These are phyloP conservation scores for Dendrobium chrysotoxum DNA, from an alignment of 106 monocot species.

Conservation along the genomic window DNA sequence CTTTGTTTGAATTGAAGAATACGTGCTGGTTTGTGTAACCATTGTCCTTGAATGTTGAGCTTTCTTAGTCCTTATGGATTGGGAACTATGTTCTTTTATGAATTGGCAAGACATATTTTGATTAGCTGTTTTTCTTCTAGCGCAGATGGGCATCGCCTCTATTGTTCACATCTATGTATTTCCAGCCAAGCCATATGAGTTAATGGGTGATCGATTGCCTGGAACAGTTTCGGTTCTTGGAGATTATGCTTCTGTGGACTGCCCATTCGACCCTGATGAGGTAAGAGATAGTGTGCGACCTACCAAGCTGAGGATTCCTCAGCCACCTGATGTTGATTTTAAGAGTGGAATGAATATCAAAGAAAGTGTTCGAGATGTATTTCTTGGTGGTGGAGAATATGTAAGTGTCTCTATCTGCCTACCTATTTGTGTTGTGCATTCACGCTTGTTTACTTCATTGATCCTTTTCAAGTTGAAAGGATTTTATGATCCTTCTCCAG, in stretches of 20 bases:
- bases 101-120: neutral
- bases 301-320: slow-evolving; percentile 79
- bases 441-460: neutral
- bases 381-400: slow-evolving; percentile 92
- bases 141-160: slow-evolving; percentile 91
- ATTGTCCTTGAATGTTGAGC: neutral
- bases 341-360: slow-evolving; percentile 53
- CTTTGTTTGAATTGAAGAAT: neutral
- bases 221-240: slow-evolving; percentile 80
- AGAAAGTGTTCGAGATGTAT: slow-evolving; percentile 90
- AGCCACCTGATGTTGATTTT: slow-evolving; percentile 38
- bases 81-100: neutral
- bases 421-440: neutral
- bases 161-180: slow-evolving; percentile 85
- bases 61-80: slow-evolving; percentile 1
- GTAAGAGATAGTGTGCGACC: slow-evolving; percentile 89
- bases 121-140: slow-evolving; percentile 34
- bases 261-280: slow-evolving; percentile 82
- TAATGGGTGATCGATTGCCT: slow-evolving; percentile 57
- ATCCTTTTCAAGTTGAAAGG: neutral
- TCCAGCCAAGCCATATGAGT: slow-evolving; percentile 78
- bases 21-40: neutral
- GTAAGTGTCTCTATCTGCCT: slow-evolving; percentile 26
- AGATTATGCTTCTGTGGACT: slow-evolving; percentile 82
- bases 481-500: too few relatives aligned